A percentile compares a stretch with the other conserved stretches of the same genome.
Evolutionary conservation across 768 basidiomycete genomes (phyloP).

Genomic region (Termitomyces sp.): DNA sequence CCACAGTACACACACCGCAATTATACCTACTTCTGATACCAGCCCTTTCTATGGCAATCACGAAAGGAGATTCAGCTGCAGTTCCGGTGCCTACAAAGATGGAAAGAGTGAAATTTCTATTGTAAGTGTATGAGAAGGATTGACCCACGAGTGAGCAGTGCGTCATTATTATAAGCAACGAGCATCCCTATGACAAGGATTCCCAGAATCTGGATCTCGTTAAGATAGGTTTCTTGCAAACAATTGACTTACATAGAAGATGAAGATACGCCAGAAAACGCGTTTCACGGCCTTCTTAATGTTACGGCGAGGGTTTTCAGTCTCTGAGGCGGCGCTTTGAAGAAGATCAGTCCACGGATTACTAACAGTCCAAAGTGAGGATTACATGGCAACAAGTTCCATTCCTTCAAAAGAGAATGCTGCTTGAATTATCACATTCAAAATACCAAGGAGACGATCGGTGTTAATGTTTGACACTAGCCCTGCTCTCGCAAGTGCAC

Average conservation of each 20-base stretch:
- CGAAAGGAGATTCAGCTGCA: conserved; percentile 78
- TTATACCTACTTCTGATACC: conserved; percentile 54
- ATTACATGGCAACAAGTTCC: conserved; percentile 66
- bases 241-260: conserved; percentile 58
- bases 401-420: conserved; percentile 78
- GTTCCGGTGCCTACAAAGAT: conserved; percentile 37
- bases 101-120: neutral
- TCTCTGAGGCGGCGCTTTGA: conserved; percentile 67
- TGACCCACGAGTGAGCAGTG: conserved; percentile 35
- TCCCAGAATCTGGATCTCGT: conserved; percentile 47
- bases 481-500: conserved; percentile 43
- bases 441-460: conserved; percentile 40
- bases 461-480: conserved; percentile 36
- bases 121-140: neutral
- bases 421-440: conserved; percentile 42
- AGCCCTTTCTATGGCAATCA: conserved; percentile 73
- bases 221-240: neutral
- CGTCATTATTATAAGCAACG: conserved; percentile 60
- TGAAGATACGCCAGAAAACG: conserved; percentile 74
- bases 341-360: conserved; percentile 1
- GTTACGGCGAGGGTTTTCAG: conserved; percentile 71
- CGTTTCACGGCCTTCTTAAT: conserved; percentile 71
- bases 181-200: conserved; percentile 75
- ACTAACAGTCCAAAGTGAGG: neutral
- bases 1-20: neutral